A percentile compares a stretch with the other conserved stretches of the same genome.
phyloP scores from a whole-genome alignment of 1,139 yeast species.

The Saccharomyces hybrid region DNA sequence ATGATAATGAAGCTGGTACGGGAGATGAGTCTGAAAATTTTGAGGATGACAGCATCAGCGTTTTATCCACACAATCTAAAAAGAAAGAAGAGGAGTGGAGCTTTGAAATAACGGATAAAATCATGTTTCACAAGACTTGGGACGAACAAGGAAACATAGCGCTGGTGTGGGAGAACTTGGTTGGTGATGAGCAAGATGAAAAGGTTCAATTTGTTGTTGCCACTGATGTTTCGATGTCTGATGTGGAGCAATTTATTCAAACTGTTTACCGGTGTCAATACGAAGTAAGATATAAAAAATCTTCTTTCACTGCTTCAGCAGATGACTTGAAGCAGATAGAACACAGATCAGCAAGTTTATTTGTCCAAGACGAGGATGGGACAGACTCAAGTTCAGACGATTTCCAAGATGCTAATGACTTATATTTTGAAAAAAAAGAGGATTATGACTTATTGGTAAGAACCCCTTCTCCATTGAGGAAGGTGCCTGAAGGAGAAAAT shows the following conservation, averaged over 20 bases:
- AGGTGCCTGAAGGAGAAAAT: conserved; percentile 20
- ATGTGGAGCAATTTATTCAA: conserved; percentile 58
- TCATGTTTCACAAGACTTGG: conserved; percentile 42
- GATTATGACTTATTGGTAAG: not conserved
- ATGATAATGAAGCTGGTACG: conserved; percentile 50
- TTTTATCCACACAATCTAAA: conserved; percentile 53
- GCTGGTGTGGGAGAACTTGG: conserved; percentile 66
- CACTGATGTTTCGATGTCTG: conserved; percentile 46
- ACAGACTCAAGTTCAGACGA: conserved; percentile 12
- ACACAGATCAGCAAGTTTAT: conserved; percentile 1
- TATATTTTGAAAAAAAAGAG: conserved; percentile 1
- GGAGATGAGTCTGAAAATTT: conserved; percentile 41
- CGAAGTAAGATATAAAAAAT: conserved; percentile 61
- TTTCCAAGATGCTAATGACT: conserved; percentile 7
- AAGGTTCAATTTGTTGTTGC: conserved; percentile 73
- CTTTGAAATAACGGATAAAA: conserved; percentile 22
- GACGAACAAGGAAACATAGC: conserved; percentile 42
- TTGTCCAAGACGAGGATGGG: conserved; percentile 16
- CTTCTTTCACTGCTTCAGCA: conserved; percentile 42
- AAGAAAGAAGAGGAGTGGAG: conserved; percentile 30
- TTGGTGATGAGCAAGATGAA: conserved; percentile 83
- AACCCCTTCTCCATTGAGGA: conserved; percentile 7
- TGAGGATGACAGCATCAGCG: conserved; percentile 41
- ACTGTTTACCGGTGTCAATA: conserved; percentile 63
- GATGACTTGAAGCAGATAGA: conserved; percentile 50